phyloP scores from a whole-genome alignment of 805 yeast genomes.

The Kodamaea neixiangensis region DNA sequence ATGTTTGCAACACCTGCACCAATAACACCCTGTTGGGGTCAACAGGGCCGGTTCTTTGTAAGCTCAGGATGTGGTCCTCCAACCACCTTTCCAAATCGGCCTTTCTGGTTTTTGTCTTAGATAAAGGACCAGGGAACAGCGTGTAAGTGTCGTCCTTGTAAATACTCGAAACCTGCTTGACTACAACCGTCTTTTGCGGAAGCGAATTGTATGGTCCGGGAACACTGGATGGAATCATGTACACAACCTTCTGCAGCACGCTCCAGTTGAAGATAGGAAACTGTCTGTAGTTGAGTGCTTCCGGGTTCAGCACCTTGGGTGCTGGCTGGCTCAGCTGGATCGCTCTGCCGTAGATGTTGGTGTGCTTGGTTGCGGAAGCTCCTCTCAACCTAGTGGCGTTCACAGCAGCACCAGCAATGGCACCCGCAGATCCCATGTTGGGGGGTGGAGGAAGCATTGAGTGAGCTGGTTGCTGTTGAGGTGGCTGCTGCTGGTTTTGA shows the following conservation, averaged over 20 bases:
- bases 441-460: slow-evolving; percentile 9
- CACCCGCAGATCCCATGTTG: slow-evolving; percentile 11
- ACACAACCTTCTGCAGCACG: slow-evolving; percentile 28
- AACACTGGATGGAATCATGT: slow-evolving; percentile 27
- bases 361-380: slow-evolving; percentile 19
- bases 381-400: slow-evolving; percentile 24
- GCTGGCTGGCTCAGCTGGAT: slow-evolving; percentile 19
- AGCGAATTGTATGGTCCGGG: background rate
- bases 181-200: slow-evolving; percentile 28
- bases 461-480: slow-evolving; percentile 3
- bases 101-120: slow-evolving; percentile 54
- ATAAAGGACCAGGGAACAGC: slow-evolving; percentile 70
- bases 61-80: slow-evolving; percentile 23
- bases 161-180: slow-evolving; percentile 24
- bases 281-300: slow-evolving; percentile 57
- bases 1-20: slow-evolving; percentile 28
- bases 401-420: slow-evolving; percentile 11
- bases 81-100: slow-evolving; percentile 72
- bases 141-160: slow-evolving; percentile 26
- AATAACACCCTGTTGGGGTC: slow-evolving; percentile 30
- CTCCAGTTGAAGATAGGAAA: slow-evolving; percentile 77
- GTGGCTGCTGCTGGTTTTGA: slow-evolving; percentile 12
- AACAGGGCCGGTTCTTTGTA: background rate
- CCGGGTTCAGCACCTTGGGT: slow-evolving; percentile 48
- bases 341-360: slow-evolving; percentile 17